A percentile compares a stretch with the other conserved stretches of the same genome.
Conservation (phyloP, 1,139 yeast genomes). For the Magnusiomyces starmeri region DNA sequence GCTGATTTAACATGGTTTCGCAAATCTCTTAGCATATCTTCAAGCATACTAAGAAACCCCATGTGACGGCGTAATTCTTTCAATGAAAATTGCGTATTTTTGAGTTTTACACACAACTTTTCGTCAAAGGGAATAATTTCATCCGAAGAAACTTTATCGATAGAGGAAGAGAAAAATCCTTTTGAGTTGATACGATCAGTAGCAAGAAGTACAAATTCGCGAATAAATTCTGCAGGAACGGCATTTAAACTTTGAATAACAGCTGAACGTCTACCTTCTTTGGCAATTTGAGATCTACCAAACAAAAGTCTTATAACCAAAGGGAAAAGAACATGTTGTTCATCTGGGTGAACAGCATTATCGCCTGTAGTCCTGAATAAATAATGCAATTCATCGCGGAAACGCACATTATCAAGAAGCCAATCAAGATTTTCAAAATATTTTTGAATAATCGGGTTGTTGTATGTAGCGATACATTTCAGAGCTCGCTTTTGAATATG, state of each 20-base stretch:
- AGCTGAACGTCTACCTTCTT: constrained; percentile 68
- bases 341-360: constrained; percentile 55
- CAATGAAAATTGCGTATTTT: constrained; percentile 23
- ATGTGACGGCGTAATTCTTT: constrained; percentile 44
- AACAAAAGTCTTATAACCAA: constrained; percentile 69
- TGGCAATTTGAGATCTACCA: constrained; percentile 70
- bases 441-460: constrained; percentile 50
- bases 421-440: constrained; percentile 69
- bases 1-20: constrained; percentile 52
- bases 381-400: constrained; percentile 74
- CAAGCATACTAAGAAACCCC: constrained; percentile 67
- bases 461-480: constrained; percentile 62
- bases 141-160: constrained; percentile 8
- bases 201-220: constrained; percentile 56
- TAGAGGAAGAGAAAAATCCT: constrained; percentile 31
- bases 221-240: constrained; percentile 48
- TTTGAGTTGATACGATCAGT: constrained; percentile 45
- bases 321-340: constrained; percentile 57
- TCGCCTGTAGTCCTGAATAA: constrained; percentile 44
- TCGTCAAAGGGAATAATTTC: constrained; percentile 19
- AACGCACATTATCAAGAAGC: constrained; percentile 72
- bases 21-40: constrained; percentile 54
- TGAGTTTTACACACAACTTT: constrained; percentile 20
- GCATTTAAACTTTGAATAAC: constrained; percentile 65
- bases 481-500: constrained; percentile 69